Evolutionary conservation across 1,284 basidiomycete genomes (phyloP).

Genomic region (Cutaneotrichosporon mucoides): DNA sequence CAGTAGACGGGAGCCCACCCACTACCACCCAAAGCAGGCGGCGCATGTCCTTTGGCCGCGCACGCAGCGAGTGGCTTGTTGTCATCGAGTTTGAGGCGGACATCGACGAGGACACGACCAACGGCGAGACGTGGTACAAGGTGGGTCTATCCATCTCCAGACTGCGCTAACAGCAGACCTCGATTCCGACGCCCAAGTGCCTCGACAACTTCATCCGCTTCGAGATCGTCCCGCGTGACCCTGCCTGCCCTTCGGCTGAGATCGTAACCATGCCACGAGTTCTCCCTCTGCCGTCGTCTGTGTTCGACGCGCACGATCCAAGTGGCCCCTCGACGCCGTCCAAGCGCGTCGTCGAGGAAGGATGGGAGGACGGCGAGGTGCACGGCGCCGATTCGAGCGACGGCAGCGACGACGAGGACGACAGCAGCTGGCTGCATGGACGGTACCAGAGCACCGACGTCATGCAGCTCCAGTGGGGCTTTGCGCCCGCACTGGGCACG

Average conservation of each 20-base stretch:
- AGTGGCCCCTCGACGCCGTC: background rate
- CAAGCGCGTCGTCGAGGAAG: slow-evolving; percentile 22
- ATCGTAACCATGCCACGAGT: slow-evolving; percentile 39
- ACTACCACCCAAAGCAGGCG: background rate
- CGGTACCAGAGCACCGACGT: slow-evolving; percentile 40
- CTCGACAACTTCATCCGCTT: slow-evolving; percentile 41
- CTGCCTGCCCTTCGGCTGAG: slow-evolving; percentile 21
- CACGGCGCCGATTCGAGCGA: slow-evolving; percentile 22
- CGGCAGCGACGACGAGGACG: slow-evolving; percentile 20
- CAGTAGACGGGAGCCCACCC: slow-evolving; percentile 21
- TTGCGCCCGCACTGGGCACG: slow-evolving; percentile 13
- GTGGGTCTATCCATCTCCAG: slow-evolving; percentile 10
- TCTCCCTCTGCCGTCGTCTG: slow-evolving; percentile 23
- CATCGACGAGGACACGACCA: slow-evolving; percentile 18
- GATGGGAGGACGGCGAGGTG: slow-evolving; percentile 39
- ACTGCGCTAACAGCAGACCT: slow-evolving; percentile 1
- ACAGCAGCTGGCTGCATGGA: slow-evolving; percentile 38
- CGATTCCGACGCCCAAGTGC: slow-evolving; percentile 34
- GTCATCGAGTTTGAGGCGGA: slow-evolving; percentile 35
- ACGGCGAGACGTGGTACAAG: slow-evolving; percentile 20
- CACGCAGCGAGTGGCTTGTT: slow-evolving; percentile 37
- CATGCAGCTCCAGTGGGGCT: slow-evolving; percentile 36
- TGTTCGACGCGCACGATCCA: slow-evolving; percentile 14
- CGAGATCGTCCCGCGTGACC: slow-evolving; percentile 24
- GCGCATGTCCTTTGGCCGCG: background rate